phyloP scores from a whole-genome alignment of 768 basidiomycete species.

The Hygrocybe coccinea region DNA sequence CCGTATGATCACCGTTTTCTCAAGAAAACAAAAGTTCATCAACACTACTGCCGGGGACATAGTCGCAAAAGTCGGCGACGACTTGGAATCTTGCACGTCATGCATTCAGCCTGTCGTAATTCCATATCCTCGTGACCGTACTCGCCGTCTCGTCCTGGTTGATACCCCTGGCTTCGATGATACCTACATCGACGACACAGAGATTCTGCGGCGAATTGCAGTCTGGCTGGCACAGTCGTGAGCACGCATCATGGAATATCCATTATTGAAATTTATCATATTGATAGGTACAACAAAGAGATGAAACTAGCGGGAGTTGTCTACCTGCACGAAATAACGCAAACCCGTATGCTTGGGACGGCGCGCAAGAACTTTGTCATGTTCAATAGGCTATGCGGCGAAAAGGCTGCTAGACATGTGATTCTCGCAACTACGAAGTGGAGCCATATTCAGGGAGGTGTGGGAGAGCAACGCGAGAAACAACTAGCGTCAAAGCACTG shows the following conservation, averaged over 20 bases:
- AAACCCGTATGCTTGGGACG: slow-evolving; percentile 33
- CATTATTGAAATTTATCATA: not conserved
- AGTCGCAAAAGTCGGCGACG: slow-evolving; percentile 11
- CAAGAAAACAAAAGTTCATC: slow-evolving; percentile 20
- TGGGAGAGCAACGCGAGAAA: slow-evolving; percentile 37
- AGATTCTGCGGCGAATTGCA: slow-evolving; percentile 36
- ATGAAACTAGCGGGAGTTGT: slow-evolving; percentile 32
- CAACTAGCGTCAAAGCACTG: slow-evolving; percentile 42
- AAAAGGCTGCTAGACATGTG: slow-evolving; percentile 27
- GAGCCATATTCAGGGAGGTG: slow-evolving; percentile 31
- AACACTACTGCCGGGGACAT: slow-evolving; percentile 16
- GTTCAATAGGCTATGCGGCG: slow-evolving; percentile 28
- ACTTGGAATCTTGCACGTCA: slow-evolving; percentile 36
- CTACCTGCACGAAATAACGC: slow-evolving; percentile 39
- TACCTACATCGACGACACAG: slow-evolving; percentile 29
- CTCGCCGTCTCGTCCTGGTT: slow-evolving; percentile 32
- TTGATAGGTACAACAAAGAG: slow-evolving; percentile 20
- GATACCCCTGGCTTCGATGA: slow-evolving; percentile 38
- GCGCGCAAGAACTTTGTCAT: slow-evolving; percentile 30
- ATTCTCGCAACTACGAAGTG: slow-evolving; percentile 39
- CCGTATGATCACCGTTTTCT: not conserved
- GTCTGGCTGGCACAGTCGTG: slow-evolving; percentile 25
- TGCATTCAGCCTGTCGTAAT: slow-evolving; percentile 29
- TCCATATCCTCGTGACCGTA: slow-evolving; percentile 21
- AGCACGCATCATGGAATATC: slow-evolving; percentile 1